Evolutionary conservation across 768 basidiomycete genomes (phyloP).

Genomic region (Holtermannia corniformis): DNA sequence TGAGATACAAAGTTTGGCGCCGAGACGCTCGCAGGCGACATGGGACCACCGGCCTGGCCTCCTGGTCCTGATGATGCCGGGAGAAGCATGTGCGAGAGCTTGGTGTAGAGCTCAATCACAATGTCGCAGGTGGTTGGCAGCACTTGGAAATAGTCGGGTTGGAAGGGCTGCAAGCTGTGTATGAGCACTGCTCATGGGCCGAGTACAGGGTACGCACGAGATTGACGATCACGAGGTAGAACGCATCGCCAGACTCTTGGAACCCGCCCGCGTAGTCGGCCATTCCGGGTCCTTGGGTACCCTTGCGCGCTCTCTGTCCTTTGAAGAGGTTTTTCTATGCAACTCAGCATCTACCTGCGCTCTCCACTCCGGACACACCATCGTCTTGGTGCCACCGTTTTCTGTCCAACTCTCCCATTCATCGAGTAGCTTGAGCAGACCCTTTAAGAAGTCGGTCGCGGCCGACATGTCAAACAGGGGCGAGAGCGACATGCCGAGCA

Average conservation of each 20-base stretch:
- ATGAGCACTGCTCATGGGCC: background rate
- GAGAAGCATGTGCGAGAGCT: conserved; percentile 27
- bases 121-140: conserved; percentile 22
- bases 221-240: conserved; percentile 21
- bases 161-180: conserved; percentile 27
- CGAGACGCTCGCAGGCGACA: background rate
- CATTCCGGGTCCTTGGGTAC: conserved; percentile 11
- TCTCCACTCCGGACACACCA: conserved; percentile 24
- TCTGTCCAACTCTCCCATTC: conserved; percentile 37
- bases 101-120: conserved; percentile 37
- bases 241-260: conserved; percentile 18
- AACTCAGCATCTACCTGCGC: background rate
- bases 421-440: conserved; percentile 24
- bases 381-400: conserved; percentile 22
- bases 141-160: conserved; percentile 27
- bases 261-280: conserved; percentile 15
- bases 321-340: conserved; percentile 30
- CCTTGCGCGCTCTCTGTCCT: conserved; percentile 22
- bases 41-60: too few relatives aligned
- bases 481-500: conserved; percentile 31
- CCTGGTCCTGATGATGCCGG: too few relatives aligned
- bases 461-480: conserved; percentile 25
- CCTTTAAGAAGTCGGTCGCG: conserved; percentile 18
- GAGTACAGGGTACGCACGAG: conserved; percentile 15
- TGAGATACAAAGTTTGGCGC: too few relatives aligned